Percentiles rank a stretch among this genome's conserved stretches.
phyloP scores from a whole-genome alignment of 306 rosid genomes.

The Quercus dentata region DNA sequence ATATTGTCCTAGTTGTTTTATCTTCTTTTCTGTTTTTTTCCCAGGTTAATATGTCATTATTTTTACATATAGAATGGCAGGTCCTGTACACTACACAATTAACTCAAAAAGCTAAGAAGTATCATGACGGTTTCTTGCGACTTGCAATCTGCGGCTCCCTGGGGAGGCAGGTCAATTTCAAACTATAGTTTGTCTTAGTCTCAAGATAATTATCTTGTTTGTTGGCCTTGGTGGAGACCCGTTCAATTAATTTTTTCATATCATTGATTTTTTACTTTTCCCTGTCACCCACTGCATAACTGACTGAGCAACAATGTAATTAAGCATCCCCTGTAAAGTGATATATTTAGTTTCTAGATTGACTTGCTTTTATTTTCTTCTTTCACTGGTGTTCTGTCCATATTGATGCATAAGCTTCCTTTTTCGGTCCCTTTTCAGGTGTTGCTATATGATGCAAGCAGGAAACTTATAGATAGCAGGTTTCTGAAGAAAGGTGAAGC shows the following conservation, averaged over 20 bases:
- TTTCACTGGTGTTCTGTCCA: constrained; percentile 1
- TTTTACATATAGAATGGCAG: constrained; percentile 57
- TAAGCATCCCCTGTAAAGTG: constrained; percentile 2
- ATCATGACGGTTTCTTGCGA: constrained; percentile 64
- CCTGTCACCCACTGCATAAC: constrained; percentile 12
- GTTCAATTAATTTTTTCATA: not conserved
- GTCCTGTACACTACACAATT: constrained; percentile 61
- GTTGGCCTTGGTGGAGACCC: not conserved
- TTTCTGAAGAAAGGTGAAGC: constrained; percentile 60
- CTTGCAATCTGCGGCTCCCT: constrained; percentile 46
- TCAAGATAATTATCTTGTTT: not conserved
- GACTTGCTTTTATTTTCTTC: not conserved
- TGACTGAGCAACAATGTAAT: constrained; percentile 3
- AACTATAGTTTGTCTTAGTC: constrained; percentile 4
- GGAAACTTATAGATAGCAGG: constrained; percentile 51
- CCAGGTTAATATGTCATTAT: constrained; percentile 11
- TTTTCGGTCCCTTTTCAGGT: constrained; percentile 39
- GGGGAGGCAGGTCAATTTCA: constrained; percentile 57
- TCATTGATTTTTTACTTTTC: constrained; percentile 8
- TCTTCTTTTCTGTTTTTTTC: constrained; percentile 1
- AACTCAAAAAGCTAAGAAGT: constrained; percentile 65
- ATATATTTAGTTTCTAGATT: not conserved
- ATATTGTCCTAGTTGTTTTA: constrained; percentile 9
- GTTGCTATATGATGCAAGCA: constrained; percentile 55
- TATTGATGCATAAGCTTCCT: constrained; percentile 4